Evolutionary conservation across 257 asterid species (phyloP), one percentile per base, ranked within the genome.

Genomic region (Solanum dulcamara): DNA sequence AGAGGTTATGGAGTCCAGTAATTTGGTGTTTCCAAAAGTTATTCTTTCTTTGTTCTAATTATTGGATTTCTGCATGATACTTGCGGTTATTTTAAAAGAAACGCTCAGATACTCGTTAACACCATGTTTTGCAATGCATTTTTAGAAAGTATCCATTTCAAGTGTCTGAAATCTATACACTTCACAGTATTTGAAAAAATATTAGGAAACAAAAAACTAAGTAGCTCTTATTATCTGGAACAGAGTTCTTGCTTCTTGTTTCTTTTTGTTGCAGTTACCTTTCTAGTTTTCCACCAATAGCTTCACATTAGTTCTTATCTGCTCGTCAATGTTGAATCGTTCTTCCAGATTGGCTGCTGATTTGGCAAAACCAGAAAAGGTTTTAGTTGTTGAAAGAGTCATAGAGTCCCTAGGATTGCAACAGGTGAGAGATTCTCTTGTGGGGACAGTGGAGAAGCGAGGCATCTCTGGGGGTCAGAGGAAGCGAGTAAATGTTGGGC

Each of bases 381-480:
- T 96, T 72, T 97, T 94, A 37, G 86, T 91, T n/a, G 94, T 96
- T 48, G 99, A 96, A 91, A 89, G 99, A 88, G 98, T 91, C 71
- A 93, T 96, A 18, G 97, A 96, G 84, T 91, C 94, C 50, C 90
- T 96, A 57, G 98, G 98, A 33, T 87, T 96, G 90, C 98, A 96
- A 84, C 91, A 91, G 7, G 98, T 94, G 48, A 89, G 99, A 30
- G 89, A 85, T 89, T 96, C 98, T 71, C 85, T 94, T 83, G 98
- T 96, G 80, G 98, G 99, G 35, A 94, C 99, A 33, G 95, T 96
- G 80, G 99, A 96, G 92, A 93, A 93, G 81, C 90, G 98, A 87
- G 98, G 99, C 22, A 93, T 96, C 84, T 94, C 99, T 46, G 99
- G 99, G 80, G 99, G 99, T 68, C 99, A 96, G 89, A 91, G 93